Conservation (phyloP, 2,329 filamentous ascomycete genomes). For the Raffaelea albimanens region DNA sequence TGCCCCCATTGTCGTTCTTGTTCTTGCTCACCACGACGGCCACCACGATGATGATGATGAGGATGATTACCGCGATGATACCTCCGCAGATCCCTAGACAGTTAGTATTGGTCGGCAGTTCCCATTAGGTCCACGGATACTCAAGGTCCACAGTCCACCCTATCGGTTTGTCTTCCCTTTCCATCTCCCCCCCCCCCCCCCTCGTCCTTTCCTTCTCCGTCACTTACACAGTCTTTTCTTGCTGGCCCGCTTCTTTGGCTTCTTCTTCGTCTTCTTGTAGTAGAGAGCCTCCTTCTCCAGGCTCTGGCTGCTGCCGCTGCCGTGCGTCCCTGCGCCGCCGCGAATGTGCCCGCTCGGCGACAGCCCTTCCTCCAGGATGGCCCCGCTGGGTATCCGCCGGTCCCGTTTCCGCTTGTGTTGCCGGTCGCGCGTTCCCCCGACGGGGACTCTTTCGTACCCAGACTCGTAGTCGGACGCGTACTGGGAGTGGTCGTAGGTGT, state of each 20-base stretch:
- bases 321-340: constrained; percentile 28
- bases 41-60: constrained; percentile 58
- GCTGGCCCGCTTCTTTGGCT: constrained; percentile 19
- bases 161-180: constrained; percentile 15
- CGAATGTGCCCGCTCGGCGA: constrained; percentile 22
- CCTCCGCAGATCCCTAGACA: constrained; percentile 18
- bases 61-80: constrained; percentile 42
- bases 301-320: constrained; percentile 41
- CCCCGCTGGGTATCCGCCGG: constrained; percentile 59
- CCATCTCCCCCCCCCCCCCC: neutral
- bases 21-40: constrained; percentile 49
- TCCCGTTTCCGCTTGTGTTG: constrained; percentile 17
- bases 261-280: constrained; percentile 21
- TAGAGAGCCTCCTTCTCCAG: constrained; percentile 38
- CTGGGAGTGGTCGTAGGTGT: neutral
- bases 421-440: constrained; percentile 5
- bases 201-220: constrained; percentile 11
- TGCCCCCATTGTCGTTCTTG: neutral
- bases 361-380: constrained; percentile 59
- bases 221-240: constrained; percentile 55
- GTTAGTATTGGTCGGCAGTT: too few relatives aligned
- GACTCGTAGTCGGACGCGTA: constrained; percentile 2
- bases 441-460: constrained; percentile 9
- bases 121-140: too few relatives aligned
- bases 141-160: constrained; percentile 51